Percentiles rank a stretch among this genome's conserved stretches.
These are phyloP conservation scores for Solanum rostratum DNA, from an alignment of 257 asterid genomes.

Conservation along the genomic window DNA sequence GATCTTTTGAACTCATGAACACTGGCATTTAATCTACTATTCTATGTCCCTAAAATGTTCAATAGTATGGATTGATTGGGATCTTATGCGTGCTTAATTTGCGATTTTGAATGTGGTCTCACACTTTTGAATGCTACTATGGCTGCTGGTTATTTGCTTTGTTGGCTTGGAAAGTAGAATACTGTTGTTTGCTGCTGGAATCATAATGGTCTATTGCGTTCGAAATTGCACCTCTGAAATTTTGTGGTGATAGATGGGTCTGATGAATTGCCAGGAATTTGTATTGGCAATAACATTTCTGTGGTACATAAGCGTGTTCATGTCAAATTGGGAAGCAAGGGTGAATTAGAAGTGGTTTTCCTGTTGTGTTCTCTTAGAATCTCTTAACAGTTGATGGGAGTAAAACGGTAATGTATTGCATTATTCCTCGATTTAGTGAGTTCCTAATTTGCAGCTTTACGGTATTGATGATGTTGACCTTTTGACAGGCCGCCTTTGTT, in stretches of 20 bases:
- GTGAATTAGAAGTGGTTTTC: constrained; percentile 23
- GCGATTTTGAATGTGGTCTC: constrained; percentile 20
- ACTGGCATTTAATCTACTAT: constrained; percentile 35
- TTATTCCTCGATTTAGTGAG: constrained; percentile 10
- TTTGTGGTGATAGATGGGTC: constrained; percentile 17
- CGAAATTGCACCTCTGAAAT: constrained; percentile 23
- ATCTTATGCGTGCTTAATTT: constrained; percentile 35
- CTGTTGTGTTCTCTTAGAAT: constrained; percentile 22
- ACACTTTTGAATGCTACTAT: constrained; percentile 46
- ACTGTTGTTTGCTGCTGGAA: constrained; percentile 36
- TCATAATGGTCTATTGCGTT: constrained; percentile 21
- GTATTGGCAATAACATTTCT: constrained; percentile 6
- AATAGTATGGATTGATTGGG: constrained; percentile 28
- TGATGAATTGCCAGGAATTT: not conserved
- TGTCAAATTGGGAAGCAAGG: constrained; percentile 22
- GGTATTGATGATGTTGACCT: constrained; percentile 42
- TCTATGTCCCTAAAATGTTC: constrained; percentile 36
- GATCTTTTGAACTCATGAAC: constrained; percentile 30
- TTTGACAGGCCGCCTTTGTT: constrained; percentile 63
- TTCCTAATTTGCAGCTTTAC: constrained; percentile 9
- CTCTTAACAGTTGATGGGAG: constrained; percentile 23
- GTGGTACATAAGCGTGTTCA: constrained; percentile 10
- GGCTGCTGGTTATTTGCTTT: constrained; percentile 61
- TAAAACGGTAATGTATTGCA: constrained; percentile 32
- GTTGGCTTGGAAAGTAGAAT: constrained; percentile 25